A percentile compares a stretch with the other conserved stretches of the same genome.
phyloP scores from a whole-genome alignment of 176 grass and related monocot genomes.

The Tillandsia fasciculata region DNA sequence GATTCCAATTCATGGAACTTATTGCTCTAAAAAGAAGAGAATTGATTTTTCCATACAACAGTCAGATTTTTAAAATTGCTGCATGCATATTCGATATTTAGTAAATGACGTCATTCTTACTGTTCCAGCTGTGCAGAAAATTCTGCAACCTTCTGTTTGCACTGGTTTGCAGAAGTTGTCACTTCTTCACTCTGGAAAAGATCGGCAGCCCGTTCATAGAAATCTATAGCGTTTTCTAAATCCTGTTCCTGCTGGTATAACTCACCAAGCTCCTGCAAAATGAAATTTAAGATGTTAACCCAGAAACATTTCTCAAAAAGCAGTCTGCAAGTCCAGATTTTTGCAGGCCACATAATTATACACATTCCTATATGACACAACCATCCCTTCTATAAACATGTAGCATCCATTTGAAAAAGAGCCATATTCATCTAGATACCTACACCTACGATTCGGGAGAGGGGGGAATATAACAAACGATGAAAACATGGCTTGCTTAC shows the following conservation, averaged over 20 bases:
- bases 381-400: background rate
- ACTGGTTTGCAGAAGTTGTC: conserved; percentile 65
- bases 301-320: background rate
- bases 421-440: background rate
- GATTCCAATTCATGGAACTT: too few relatives aligned
- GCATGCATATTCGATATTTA: conserved; percentile 6
- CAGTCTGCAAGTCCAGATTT: background rate
- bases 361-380: background rate
- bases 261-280: conserved; percentile 82
- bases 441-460: background rate
- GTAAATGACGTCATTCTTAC: conserved; percentile 43
- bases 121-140: conserved; percentile 95
- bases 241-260: conserved; percentile 94
- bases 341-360: background rate
- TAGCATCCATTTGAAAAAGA: background rate
- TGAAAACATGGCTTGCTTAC: too few relatives aligned
- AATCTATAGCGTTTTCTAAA: conserved; percentile 73
- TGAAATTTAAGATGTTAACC: background rate
- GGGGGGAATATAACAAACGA: too few relatives aligned
- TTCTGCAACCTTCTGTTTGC: conserved; percentile 90
- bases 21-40: too few relatives aligned
- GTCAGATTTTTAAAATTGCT: background rate
- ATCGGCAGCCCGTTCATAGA: conserved; percentile 74
- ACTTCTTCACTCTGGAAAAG: conserved; percentile 86
- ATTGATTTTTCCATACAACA: too few relatives aligned